Evolutionary conservation across 2,329 filamentous ascomycete genomes (phyloP), one percentile per base, ranked within the genome.

Genomic region (Simplicillium sp.): DNA sequence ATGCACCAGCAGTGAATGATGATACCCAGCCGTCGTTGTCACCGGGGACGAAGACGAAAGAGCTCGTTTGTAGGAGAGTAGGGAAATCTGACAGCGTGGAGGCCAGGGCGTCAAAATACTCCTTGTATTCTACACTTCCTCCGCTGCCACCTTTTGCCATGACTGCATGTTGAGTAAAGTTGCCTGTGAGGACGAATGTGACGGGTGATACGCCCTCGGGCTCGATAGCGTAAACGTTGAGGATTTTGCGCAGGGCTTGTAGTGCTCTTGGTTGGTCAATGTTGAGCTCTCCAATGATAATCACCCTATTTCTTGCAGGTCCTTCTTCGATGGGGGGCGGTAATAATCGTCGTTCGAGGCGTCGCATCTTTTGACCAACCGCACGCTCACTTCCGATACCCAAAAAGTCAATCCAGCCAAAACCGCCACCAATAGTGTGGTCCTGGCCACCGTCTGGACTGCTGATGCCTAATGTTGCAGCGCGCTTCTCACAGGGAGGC

Each of bases 21-120:
- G 87, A 94, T 5, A 83, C 78, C 92, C 92, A 98, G n/a, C 87
- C 89, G 58, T 98, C 92, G 57, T 96, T 94, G 62, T 97, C 90
- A 25, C 92, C 92, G 0, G 92, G 92, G 0, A 97, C 84, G 55
- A 98, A 95, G 28, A 95, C 70, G 58, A 97, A 95, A 0, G 85
- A 90, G 5, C 85, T 82, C 18, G 76, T 75, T 42, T 83, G 82
- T 34, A 97, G 73, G 12, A 98, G 73, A 1, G 75, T 71, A 3
- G 87, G 87, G 54, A 87, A 97, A 50, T 97, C 88, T 7, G 85
- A 73, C 6, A 98, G 72, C 1, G 87, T 74, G 2, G 82, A 80
- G 3, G 92, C 90, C 11, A 98, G 74, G 8, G 81, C 78, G 62
- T 98, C 88, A 59, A 97, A 96, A 57, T 85, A 83, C 62, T 97